Conservation (phyloP, 2,329 filamentous ascomycete genomes). For the Alternaria arborescens region DNA sequence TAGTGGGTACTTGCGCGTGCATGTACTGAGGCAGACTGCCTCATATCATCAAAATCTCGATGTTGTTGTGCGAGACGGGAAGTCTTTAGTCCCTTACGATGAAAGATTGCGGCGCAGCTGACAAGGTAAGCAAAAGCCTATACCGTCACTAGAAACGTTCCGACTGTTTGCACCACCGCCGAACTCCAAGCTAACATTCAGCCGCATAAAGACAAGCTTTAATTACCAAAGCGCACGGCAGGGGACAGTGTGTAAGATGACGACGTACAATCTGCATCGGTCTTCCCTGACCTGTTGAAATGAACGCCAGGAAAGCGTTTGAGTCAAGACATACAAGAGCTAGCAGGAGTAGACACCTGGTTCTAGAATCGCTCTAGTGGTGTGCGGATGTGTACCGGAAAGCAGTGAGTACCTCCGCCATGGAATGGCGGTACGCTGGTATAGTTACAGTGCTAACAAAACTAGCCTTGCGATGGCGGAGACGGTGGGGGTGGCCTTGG, state of each 20-base stretch:
- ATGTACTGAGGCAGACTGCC: background rate
- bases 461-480: constrained; percentile 58
- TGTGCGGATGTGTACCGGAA: constrained; percentile 54
- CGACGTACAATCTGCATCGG: constrained; percentile 52
- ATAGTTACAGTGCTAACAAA: constrained; percentile 3
- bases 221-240: constrained; percentile 48
- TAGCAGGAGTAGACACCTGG: constrained; percentile 45
- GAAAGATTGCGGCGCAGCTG: constrained; percentile 53
- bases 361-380: constrained; percentile 54
- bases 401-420: constrained; percentile 20
- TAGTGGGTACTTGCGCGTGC: background rate
- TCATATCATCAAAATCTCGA: background rate
- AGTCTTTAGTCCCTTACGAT: constrained; percentile 50
- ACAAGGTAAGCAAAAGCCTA: constrained; percentile 44
- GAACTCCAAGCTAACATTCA: constrained; percentile 59
- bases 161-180: constrained; percentile 62
- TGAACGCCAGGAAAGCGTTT: constrained; percentile 51
- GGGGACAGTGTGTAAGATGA: constrained; percentile 51
- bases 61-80: constrained; percentile 10
- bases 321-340: background rate
- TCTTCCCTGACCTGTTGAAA: constrained; percentile 38
- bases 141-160: constrained; percentile 52
- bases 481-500: constrained; percentile 52
- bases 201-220: constrained; percentile 48
- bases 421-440: background rate